Conservation (phyloP, 768 basidiomycete genomes). For the Leccinellum luteum region DNA sequence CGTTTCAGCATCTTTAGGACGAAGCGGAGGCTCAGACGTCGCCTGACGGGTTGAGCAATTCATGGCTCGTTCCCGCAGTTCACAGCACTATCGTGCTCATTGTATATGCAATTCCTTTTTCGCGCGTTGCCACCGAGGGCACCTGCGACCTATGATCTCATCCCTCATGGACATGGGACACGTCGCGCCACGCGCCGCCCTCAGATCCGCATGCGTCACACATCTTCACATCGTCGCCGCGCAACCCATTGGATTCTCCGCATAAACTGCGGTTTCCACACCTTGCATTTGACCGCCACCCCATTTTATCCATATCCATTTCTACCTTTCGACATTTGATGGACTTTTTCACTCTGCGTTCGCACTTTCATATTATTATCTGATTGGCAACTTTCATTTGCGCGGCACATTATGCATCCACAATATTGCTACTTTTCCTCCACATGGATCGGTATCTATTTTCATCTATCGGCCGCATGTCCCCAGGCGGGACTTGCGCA, state of each 20-base stretch:
- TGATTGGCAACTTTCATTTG: constrained; percentile 22
- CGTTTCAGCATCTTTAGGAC: constrained; percentile 59
- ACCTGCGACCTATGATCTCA: constrained; percentile 19
- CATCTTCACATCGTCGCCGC: constrained; percentile 18
- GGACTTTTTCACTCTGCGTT: constrained; percentile 12
- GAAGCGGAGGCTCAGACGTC: constrained; percentile 36
- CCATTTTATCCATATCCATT: too few relatives aligned
- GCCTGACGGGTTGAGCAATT: constrained; percentile 24
- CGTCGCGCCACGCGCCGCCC: constrained; percentile 24
- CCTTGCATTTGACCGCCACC: neutral
- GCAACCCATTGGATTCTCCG: constrained; percentile 17
- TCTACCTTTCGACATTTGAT: constrained; percentile 4
- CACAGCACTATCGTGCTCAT: constrained; percentile 13
- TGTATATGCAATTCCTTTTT: constrained; percentile 24
- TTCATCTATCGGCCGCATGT: constrained; percentile 22
- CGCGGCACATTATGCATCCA: constrained; percentile 30
- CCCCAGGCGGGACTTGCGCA: constrained; percentile 27
- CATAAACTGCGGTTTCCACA: constrained; percentile 14
- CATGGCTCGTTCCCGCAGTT: constrained; percentile 6
- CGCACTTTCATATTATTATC: constrained; percentile 28
- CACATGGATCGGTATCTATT: constrained; percentile 29
- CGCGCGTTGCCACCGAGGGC: constrained; percentile 24
- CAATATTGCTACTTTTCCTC: constrained; percentile 24
- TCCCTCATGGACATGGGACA: constrained; percentile 21
- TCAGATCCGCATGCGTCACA: constrained; percentile 23